Base-by-base conservation (phyloP, 768 basidiomycete species). In the Cyclocybe cylindracea region DNA sequence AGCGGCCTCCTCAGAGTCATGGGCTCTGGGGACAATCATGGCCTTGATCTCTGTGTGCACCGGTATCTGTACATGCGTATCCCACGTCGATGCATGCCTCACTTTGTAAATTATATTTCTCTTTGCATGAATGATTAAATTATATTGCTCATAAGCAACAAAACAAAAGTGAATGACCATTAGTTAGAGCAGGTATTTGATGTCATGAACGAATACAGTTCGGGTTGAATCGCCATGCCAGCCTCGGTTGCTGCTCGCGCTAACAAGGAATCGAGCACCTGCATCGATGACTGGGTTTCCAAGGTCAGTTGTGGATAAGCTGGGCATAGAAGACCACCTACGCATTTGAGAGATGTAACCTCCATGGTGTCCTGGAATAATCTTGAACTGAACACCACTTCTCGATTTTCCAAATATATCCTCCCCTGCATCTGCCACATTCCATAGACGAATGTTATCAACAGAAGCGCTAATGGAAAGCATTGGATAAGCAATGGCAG, bases 391-490 rank as follows among this genome's bases (percentile, higher is more conserved):
- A 13, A 88, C 86, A 7, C 86, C 84, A 50, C 86, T 82, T 67
- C 78, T 84, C 52, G 74, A 70, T 64, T 79, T 85, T 48, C 83
- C 82, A 44, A 67, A 78, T 13, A 77, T 76, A 56, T 94, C 91
- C 61, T 89, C 86, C 35, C 79, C 82, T 24, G 85, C 84, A 50
- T 93, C 90, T 10, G 85, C 82, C 10, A 90, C 88, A 59, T 98
- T 94, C 95, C 95, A 98, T 36, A 98, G 69, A 10, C 96, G 82
- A 55, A 98, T 82, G 63, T 96, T 96, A 72, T 98, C 96, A 44
- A 87, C 79, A 7, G 94, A 96, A 8, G 93, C 96, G 58, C 91
- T 95, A 61, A 24, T 54, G 53, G 46, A 43, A 32, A 46, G 39
- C 46, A 34, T 44, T 46, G 44, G 48, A 45, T 43, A 58, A 54